Base-by-base conservation (phyloP, 1,284 basidiomycete species). In the Takashimella tepidaria region DNA sequence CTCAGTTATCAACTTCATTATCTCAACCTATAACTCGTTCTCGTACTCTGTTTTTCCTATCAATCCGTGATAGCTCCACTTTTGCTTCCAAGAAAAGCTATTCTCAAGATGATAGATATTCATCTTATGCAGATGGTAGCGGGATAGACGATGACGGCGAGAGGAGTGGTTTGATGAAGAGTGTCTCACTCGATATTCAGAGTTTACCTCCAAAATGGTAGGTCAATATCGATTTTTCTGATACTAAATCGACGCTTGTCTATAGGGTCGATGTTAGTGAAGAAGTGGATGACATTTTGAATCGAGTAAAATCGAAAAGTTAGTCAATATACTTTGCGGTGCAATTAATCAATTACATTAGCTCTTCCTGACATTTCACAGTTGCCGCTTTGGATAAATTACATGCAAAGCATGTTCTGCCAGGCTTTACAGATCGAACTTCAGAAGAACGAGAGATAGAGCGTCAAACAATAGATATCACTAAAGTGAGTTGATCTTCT, bases 361-460 rank as follows among this genome's bases (percentile, higher is more conserved):
- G n/a, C n/a, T n/a, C n/a, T n/a, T n/a, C n/a, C 4, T 19, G 50
- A 66, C 57, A 56, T 56, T 13, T 41, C 20, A 16, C 65, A 93
- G 87, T 96, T 71, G 69, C 80, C 23, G 75, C 83, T 5, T 84
- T 97, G 45, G 93, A 98, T 73, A 92, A 88, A 70, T 83, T 99
- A 8, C 93, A 98, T 66, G 88, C 92, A 57, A 96, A 92, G 73
- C 93, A 98, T 73, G 86, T 89, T 51, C 82, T 98, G 3, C 96
- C 96, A 56, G 92, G 92, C 2, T 99, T 99, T 73, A 83, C 89
- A 68, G 96, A 99, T 80, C 87, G 95, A 53, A 82, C 88, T 1
- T 83, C 84, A 13, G 93, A 98, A 76, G 95, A 98, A 77, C 82
- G 85, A 60, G 92, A 97, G 72, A 99, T 99, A 60, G 90, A 98